Percentiles rank a stretch among this genome's conserved stretches.
Conservation (phyloP, 2,329 filamentous ascomycete species). For the Ophiostoma ips region DNA sequence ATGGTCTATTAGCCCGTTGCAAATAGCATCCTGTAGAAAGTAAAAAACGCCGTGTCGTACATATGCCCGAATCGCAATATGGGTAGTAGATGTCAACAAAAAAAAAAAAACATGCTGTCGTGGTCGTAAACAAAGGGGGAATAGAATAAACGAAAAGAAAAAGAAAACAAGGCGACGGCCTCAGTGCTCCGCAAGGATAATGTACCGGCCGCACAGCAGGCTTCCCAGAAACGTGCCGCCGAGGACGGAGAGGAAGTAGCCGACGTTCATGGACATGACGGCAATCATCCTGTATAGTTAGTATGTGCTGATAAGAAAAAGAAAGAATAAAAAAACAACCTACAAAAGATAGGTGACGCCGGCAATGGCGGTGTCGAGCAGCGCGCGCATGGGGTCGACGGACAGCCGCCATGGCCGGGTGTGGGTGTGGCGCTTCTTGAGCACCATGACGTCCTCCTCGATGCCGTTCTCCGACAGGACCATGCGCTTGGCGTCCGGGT, state of each 20-base stretch:
- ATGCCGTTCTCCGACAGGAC: constrained; percentile 57
- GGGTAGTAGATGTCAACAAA: too few species aligned
- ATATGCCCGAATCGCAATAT: too few species aligned
- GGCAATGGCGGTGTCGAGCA: constrained; percentile 56
- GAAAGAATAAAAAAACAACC: constrained; percentile 29
- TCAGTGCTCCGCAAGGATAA: constrained; percentile 34
- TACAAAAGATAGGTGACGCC: constrained; percentile 77
- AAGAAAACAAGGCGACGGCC: constrained; percentile 5
- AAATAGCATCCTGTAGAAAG: background rate
- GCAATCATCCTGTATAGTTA: constrained; percentile 61
- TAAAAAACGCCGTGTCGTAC: background rate
- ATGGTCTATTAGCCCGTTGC: background rate
- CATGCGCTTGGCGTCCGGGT: constrained; percentile 49
- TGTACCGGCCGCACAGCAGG: constrained; percentile 61
- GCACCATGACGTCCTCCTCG: constrained; percentile 66
- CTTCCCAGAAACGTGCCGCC: constrained; percentile 76
- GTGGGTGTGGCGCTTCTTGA: constrained; percentile 40
- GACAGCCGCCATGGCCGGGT: constrained; percentile 65
- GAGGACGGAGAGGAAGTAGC: constrained; percentile 63
- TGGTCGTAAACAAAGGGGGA: background rate
- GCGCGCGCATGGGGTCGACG: constrained; percentile 61
- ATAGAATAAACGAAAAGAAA: background rate
- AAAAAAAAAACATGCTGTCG: background rate
- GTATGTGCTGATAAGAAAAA: background rate
- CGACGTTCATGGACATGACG: constrained; percentile 74